These are phyloP conservation scores for Schizochytrium sp. DNA, from an alignment of 108 stramenopile species.

Conservation along the genomic window DNA sequence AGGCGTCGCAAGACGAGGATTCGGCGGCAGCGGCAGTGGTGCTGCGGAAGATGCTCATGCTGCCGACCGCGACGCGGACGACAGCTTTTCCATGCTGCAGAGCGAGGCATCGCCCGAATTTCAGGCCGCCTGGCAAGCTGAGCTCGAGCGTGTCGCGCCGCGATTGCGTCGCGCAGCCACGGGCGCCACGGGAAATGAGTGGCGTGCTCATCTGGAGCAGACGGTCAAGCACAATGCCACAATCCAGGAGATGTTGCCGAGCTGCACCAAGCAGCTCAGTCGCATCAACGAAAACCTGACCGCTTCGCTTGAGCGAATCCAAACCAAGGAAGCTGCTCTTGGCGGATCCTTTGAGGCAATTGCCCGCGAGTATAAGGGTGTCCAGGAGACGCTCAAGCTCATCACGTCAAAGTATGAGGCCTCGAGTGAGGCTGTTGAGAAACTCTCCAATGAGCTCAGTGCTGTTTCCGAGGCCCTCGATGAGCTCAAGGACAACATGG, in stretches of 20 bases:
- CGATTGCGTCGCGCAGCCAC: conserved; percentile 10
- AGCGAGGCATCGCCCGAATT: conserved; percentile 39
- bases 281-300: conserved; percentile 18
- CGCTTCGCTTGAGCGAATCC: conserved; percentile 39
- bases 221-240: conserved; percentile 7
- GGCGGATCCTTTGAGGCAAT: conserved; percentile 40
- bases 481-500: conserved; percentile 48
- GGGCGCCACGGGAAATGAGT: conserved; percentile 36
- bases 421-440: conserved; percentile 1
- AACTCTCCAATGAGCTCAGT: conserved; percentile 42
- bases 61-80: background rate
- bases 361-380: conserved; percentile 20
- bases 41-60: background rate
- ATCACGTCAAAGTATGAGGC: background rate
- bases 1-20: no score
- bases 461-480: conserved; percentile 42
- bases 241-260: background rate
- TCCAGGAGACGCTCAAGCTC: conserved; percentile 22
- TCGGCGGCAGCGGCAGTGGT: background rate
- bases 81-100: background rate
- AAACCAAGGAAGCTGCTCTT: conserved; percentile 47
- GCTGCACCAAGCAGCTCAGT: conserved; percentile 25
- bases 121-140: conserved; percentile 51
- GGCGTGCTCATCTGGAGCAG: conserved; percentile 51
- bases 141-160: conserved; percentile 55